Conservation (phyloP, 2,329 filamentous ascomycete species). For the Aspergillus melleus region DNA sequence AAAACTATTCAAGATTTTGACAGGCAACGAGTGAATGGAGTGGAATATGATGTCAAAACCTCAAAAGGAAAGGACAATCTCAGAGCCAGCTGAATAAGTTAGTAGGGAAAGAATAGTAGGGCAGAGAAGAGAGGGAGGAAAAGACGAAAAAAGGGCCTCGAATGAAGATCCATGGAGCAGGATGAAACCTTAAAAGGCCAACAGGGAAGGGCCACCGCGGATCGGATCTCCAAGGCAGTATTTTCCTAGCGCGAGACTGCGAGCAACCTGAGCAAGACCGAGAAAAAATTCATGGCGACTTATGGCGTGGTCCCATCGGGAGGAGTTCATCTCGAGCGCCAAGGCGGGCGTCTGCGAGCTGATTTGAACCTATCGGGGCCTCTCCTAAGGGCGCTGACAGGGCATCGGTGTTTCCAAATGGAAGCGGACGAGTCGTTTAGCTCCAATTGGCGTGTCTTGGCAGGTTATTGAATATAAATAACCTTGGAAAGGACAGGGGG, state of each 20-base stretch:
- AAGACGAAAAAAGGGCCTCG: constrained; percentile 10
- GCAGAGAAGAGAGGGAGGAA: constrained; percentile 5
- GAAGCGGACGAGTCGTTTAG: not conserved
- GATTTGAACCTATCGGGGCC: constrained; percentile 6
- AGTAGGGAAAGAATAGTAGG: constrained; percentile 5
- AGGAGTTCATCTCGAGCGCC: constrained; percentile 12
- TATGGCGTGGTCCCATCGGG: constrained; percentile 14
- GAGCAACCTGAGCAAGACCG: not conserved
- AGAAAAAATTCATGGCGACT: not conserved
- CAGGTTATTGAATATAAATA: not conserved
- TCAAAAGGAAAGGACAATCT: constrained; percentile 4
- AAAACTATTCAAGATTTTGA: not conserved
- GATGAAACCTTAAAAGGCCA: constrained; percentile 13
- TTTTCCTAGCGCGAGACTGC: not conserved
- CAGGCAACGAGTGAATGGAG: not conserved
- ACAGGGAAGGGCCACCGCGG: constrained; percentile 11
- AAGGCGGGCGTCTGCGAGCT: constrained; percentile 11
- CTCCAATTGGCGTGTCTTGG: not conserved
- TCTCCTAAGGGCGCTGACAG: not conserved
- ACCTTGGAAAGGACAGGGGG: not conserved
- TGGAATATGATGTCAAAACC: not conserved
- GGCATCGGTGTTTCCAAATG: constrained; percentile 6
- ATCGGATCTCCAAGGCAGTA: constrained; percentile 1
- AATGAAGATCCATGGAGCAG: constrained; percentile 13
- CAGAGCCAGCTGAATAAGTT: constrained; percentile 15